Conservation (phyloP, 1,284 basidiomycete genomes). For the Tylopilus orsonianus region DNA sequence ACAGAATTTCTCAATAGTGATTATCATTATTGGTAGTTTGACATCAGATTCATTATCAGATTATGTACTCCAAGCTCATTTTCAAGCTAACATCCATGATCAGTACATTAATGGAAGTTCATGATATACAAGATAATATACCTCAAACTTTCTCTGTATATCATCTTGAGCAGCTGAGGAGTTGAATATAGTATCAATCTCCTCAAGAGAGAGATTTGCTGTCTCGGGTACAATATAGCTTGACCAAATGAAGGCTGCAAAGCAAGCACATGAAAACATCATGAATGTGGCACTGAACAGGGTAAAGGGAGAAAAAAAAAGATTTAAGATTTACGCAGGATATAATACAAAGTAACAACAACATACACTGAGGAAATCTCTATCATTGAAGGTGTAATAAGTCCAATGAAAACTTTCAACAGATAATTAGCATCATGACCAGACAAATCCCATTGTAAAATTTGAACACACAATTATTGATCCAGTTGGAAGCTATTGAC, state of each 20-base stretch:
- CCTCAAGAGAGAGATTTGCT: constrained; percentile 71
- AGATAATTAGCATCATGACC: constrained; percentile 7
- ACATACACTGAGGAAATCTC: constrained; percentile 57
- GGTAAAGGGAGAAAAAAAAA: not conserved
- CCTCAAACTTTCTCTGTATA: constrained; percentile 21
- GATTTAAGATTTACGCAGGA: not conserved
- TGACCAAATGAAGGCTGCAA: constrained; percentile 66
- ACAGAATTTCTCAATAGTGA: no score
- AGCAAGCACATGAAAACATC: constrained; percentile 64
- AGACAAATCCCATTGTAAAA: not conserved
- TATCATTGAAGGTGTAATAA: constrained; percentile 75
- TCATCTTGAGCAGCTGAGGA: constrained; percentile 60
- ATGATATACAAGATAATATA: not conserved
- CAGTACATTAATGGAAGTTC: constrained; percentile 1
- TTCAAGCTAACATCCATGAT: constrained; percentile 36
- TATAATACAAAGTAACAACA: not conserved
- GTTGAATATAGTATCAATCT: constrained; percentile 69
- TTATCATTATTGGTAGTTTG: constrained; percentile 12
- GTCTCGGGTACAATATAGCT: constrained; percentile 73
- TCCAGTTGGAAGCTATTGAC: constrained; percentile 84
- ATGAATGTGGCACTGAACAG: constrained; percentile 70
- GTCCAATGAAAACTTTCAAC: constrained; percentile 69
- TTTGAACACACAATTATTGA: constrained; percentile 65
- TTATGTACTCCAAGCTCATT: constrained; percentile 38
- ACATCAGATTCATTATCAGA: constrained; percentile 27